Percentiles rank a stretch among this genome's conserved stretches.
Conservation (phyloP, 768 basidiomycete genomes). For the Pulveroboletus sp. region DNA sequence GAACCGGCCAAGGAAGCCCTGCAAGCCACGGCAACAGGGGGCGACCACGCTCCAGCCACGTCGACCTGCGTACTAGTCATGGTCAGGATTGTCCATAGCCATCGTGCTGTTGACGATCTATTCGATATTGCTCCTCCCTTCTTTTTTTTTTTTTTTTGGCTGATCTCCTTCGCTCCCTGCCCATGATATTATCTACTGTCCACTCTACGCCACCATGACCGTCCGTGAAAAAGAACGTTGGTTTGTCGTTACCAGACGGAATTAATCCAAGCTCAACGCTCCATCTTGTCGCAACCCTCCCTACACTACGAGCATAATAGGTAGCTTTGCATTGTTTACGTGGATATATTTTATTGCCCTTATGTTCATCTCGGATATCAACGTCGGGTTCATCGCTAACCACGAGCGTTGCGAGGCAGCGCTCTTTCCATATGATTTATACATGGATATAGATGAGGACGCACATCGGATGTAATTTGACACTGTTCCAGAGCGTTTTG, state of each 20-base stretch:
- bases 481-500: neutral
- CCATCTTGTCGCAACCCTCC: neutral
- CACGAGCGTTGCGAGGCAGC: conserved; percentile 12
- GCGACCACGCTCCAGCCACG: conserved; percentile 20
- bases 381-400: conserved; percentile 11
- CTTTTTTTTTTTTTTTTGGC: neutral
- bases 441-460: conserved; percentile 4
- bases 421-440: conserved; percentile 8
- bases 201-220: conserved; percentile 2
- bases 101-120: neutral
- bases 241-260: conserved; percentile 2
- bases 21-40: conserved; percentile 22
- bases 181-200: neutral
- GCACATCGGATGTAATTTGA: neutral
- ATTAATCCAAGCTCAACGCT: conserved; percentile 5
- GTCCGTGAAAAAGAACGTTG: conserved; percentile 6
- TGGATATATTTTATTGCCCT: conserved; percentile 28
- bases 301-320: conserved; percentile 9
- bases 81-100: conserved; percentile 7
- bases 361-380: conserved; percentile 19
- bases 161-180: neutral
- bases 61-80: conserved; percentile 5
- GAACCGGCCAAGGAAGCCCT: conserved; percentile 35
- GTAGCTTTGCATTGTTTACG: conserved; percentile 20
- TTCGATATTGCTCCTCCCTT: neutral